phyloP scores from a whole-genome alignment of 257 asterid genomes.

The Solanum pennellii region DNA sequence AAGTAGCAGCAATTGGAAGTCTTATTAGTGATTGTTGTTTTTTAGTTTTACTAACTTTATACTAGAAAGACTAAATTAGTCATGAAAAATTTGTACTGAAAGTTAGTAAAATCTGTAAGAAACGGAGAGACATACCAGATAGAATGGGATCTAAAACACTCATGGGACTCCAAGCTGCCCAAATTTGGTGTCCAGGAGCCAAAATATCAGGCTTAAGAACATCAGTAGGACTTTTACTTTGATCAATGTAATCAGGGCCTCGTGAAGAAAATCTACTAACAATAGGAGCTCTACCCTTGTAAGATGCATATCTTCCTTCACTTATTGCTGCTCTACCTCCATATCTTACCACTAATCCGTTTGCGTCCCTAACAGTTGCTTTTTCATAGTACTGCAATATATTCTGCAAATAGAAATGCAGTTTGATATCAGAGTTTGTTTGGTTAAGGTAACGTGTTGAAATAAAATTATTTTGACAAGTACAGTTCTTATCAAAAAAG shows the following conservation, averaged over 20 bases:
- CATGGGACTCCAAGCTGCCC: constrained; percentile 99
- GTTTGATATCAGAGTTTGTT: neutral
- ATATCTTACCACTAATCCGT: constrained; percentile 31
- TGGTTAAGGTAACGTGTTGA: neutral
- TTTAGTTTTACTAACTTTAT: neutral
- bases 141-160: constrained; percentile 55
- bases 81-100: neutral
- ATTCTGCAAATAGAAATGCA: constrained; percentile 14
- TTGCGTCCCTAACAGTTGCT: constrained; percentile 38
- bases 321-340: constrained; percentile 69
- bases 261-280: constrained; percentile 89
- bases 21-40: neutral
- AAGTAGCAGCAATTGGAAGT: neutral
- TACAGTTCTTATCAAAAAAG: neutral
- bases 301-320: constrained; percentile 75
- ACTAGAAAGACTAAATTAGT: neutral
- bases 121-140: constrained; percentile 30
- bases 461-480: neutral
- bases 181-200: constrained; percentile 93
- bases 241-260: constrained; percentile 71
- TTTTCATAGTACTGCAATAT: constrained; percentile 48
- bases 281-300: constrained; percentile 56
- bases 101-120: neutral
- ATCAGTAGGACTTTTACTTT: constrained; percentile 48
- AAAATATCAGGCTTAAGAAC: constrained; percentile 86